phyloP scores from a whole-genome alignment of 768 basidiomycete species.

The Russula sp. region DNA sequence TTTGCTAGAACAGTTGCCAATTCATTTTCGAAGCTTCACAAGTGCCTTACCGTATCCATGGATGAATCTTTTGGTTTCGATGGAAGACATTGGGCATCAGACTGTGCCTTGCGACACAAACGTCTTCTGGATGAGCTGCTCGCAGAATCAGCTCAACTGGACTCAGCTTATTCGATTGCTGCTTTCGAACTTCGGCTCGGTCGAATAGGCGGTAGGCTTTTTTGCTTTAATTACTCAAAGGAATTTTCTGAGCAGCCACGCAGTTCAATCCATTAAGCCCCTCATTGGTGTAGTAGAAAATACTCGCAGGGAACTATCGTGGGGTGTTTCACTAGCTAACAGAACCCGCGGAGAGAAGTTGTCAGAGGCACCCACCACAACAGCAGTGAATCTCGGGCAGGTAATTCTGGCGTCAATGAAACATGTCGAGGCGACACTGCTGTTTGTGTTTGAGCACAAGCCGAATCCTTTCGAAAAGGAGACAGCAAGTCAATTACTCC shows the following conservation, averaged over 20 bases:
- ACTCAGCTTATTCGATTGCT: slow-evolving; percentile 38
- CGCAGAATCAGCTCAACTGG: slow-evolving; percentile 32
- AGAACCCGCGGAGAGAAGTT: background rate
- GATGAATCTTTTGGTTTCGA: slow-evolving; percentile 23
- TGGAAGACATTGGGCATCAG: slow-evolving; percentile 14
- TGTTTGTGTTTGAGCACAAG: slow-evolving; percentile 27
- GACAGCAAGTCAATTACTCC: background rate
- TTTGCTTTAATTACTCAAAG: background rate
- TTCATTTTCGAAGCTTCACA: slow-evolving; percentile 31
- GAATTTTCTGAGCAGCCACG: slow-evolving; percentile 3
- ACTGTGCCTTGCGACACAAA: slow-evolving; percentile 23
- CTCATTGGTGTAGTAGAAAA: slow-evolving; percentile 40
- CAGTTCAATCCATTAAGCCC: slow-evolving; percentile 38
- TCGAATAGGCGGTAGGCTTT: slow-evolving; percentile 34
- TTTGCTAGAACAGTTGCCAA: slow-evolving; percentile 35
- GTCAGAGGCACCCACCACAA: slow-evolving; percentile 24
- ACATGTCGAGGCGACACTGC: slow-evolving; percentile 26
- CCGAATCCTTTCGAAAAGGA: slow-evolving; percentile 12
- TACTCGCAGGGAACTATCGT: slow-evolving; percentile 38
- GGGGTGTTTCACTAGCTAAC: slow-evolving; percentile 31
- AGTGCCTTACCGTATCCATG: slow-evolving; percentile 30
- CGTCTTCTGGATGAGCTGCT: slow-evolving; percentile 26
- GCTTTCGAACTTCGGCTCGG: slow-evolving; percentile 41
- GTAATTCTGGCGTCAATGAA: slow-evolving; percentile 32
- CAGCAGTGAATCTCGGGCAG: slow-evolving; percentile 31